Percentiles rank a stretch among this genome's conserved stretches.
Conservation (phyloP, 139 green algal genomes). For the Tetradesmus obliquus region DNA sequence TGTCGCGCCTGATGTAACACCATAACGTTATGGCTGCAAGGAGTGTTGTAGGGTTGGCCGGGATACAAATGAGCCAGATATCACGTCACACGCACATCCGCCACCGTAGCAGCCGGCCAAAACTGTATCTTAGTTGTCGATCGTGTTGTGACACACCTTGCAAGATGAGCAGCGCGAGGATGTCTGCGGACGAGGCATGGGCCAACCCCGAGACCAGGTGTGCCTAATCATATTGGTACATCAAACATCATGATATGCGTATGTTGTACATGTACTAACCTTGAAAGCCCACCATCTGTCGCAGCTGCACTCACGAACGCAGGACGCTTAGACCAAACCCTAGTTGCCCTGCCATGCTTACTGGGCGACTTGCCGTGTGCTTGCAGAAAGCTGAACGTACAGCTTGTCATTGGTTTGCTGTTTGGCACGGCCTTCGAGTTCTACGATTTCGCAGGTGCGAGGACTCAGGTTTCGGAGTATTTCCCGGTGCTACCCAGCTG, state of each 20-base stretch:
- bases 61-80: too few species aligned
- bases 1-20: too few species aligned
- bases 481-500: too few species aligned
- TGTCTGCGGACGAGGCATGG: constrained; percentile 21
- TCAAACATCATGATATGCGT: background rate
- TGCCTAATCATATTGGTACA: too few species aligned
- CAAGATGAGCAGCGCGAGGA: background rate
- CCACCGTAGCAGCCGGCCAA: too few species aligned
- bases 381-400: constrained; percentile 3
- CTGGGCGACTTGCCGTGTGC: background rate
- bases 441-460: constrained; percentile 24
- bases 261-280: background rate
- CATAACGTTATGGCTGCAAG: too few species aligned
- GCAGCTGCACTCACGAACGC: background rate
- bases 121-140: too few species aligned
- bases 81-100: too few species aligned
- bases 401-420: background rate
- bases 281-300: too few species aligned
- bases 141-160: background rate
- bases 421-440: constrained; percentile 18
- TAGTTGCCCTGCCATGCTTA: background rate
- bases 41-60: too few species aligned
- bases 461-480: too few species aligned
- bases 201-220: background rate
- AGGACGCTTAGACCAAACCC: background rate